These are phyloP conservation scores for Fusarium chlamydosporum DNA, from an alignment of 2,329 filamentous ascomycete species.

Conservation along the genomic window DNA sequence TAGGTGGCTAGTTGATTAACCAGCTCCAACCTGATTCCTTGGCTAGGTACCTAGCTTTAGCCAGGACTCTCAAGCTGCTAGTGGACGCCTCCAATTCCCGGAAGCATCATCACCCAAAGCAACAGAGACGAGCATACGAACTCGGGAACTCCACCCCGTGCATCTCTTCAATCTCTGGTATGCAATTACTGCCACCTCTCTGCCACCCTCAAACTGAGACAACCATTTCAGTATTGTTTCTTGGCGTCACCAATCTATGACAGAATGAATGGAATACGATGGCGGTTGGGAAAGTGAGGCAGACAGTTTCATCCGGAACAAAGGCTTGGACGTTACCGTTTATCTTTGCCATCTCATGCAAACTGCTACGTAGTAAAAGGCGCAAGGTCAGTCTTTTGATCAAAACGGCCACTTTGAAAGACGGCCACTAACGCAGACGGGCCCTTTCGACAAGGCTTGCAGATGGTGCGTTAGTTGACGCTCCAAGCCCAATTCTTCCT, in stretches of 20 bases:
- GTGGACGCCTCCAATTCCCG: conserved; percentile 31
- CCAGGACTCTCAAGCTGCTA: conserved; percentile 20
- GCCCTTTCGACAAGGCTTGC: not conserved
- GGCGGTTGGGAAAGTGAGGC: not conserved
- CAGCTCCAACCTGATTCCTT: conserved; percentile 16
- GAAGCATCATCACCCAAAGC: conserved; percentile 43
- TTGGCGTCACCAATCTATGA: not conserved
- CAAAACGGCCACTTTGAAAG: conserved; percentile 9
- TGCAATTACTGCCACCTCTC: conserved; percentile 21
- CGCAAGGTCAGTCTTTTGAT: conserved; percentile 3
- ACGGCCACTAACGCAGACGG: conserved; percentile 11
- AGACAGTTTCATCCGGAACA: not conserved
- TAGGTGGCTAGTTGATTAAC: conserved; percentile 4
- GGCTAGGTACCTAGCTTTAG: conserved; percentile 7
- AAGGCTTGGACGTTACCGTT: conserved; percentile 1
- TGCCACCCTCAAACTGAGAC: conserved; percentile 7
- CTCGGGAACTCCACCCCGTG: conserved; percentile 13
- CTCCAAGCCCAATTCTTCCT: conserved; percentile 1
- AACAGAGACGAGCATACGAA: conserved; percentile 20
- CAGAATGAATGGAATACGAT: not conserved
- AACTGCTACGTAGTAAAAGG: not conserved
- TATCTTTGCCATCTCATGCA: conserved; percentile 8
- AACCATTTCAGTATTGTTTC: not conserved
- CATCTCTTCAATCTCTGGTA: conserved; percentile 33
- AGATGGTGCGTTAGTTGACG: not conserved